Evolutionary conservation across 768 basidiomycete species (phyloP).

Genomic region (Lepiota venenata): DNA sequence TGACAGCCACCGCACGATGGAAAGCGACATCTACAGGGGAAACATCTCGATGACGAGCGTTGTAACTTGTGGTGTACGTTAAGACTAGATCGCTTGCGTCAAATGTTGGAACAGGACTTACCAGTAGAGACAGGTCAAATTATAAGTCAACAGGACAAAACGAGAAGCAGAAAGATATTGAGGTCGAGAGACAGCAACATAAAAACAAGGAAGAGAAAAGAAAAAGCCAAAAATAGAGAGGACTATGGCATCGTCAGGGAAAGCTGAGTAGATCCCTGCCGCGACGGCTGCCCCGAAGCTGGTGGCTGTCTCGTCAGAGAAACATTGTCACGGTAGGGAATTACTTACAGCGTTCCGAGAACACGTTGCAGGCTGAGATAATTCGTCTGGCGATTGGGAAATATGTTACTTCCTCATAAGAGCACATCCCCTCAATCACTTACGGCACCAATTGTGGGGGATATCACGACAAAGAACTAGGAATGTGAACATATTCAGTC

Average conservation of each 20-base stretch:
- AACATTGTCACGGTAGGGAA: background rate
- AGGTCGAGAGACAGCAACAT: conserved; percentile 78
- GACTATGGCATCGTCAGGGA: conserved; percentile 70
- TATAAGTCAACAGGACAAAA: conserved; percentile 86
- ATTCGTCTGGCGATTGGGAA: conserved; percentile 61
- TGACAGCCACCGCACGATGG: conserved; percentile 79
- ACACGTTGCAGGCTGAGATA: conserved; percentile 80
- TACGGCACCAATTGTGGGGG: conserved; percentile 85
- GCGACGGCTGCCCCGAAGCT: conserved; percentile 82
- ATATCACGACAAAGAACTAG: conserved; percentile 91
- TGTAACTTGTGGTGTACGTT: conserved; percentile 53
- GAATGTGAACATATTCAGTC: background rate
- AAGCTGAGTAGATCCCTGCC: conserved; percentile 64
- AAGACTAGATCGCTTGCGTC: background rate
- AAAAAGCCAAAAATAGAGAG: conserved; percentile 85
- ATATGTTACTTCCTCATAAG: conserved; percentile 8
- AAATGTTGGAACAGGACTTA: conserved; percentile 26
- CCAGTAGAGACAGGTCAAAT: conserved; percentile 77
- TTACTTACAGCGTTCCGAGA: conserved; percentile 75
- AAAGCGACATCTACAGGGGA: conserved; percentile 69
- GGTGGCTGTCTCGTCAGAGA: conserved; percentile 12
- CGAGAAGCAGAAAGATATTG: conserved; percentile 71
- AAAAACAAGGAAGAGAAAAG: conserved; percentile 93
- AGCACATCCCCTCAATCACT: conserved; percentile 13
- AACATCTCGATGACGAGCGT: conserved; percentile 59